A percentile compares a stretch with the other conserved stretches of the same genome.
phyloP scores from a whole-genome alignment of 1,284 basidiomycete species.

The Malassezia sp. region DNA sequence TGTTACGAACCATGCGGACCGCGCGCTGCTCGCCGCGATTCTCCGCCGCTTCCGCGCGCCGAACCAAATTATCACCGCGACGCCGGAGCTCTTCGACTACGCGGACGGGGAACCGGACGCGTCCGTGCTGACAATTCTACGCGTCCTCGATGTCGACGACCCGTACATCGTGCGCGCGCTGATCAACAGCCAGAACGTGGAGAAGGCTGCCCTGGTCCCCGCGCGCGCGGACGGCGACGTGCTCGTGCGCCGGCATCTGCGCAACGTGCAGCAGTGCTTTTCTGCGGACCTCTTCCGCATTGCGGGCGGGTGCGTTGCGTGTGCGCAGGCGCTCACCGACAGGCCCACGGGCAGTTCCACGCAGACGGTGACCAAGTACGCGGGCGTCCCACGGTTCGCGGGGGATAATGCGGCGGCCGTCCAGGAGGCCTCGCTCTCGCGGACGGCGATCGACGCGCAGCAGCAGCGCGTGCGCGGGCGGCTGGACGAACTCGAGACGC shows the following conservation, averaged over 20 bases:
- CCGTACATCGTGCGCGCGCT: slow-evolving; percentile 67
- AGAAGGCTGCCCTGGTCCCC: slow-evolving; percentile 58
- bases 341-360: slow-evolving; percentile 19
- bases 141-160: slow-evolving; percentile 71
- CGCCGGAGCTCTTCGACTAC: slow-evolving; percentile 51
- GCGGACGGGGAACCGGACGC: slow-evolving; percentile 53
- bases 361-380: slow-evolving; percentile 43
- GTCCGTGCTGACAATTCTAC: slow-evolving; percentile 62
- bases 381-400: slow-evolving; percentile 42
- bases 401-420: slow-evolving; percentile 33
- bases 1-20: slow-evolving; percentile 64
- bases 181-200: slow-evolving; percentile 64
- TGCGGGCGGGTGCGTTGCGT: slow-evolving; percentile 30
- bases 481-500: slow-evolving; percentile 10
- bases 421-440: slow-evolving; percentile 15
- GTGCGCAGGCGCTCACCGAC: too few relatives aligned
- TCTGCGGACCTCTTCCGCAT: slow-evolving; percentile 37
- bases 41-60: slow-evolving; percentile 46
- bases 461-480: slow-evolving; percentile 15
- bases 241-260: slow-evolving; percentile 37
- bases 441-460: not conserved
- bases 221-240: slow-evolving; percentile 31
- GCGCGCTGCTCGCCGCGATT: slow-evolving; percentile 55
- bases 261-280: slow-evolving; percentile 41
- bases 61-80: slow-evolving; percentile 27